Evolutionary conservation across 345 rosid species (phyloP).

Genomic region (Noccaea caerulescens): DNA sequence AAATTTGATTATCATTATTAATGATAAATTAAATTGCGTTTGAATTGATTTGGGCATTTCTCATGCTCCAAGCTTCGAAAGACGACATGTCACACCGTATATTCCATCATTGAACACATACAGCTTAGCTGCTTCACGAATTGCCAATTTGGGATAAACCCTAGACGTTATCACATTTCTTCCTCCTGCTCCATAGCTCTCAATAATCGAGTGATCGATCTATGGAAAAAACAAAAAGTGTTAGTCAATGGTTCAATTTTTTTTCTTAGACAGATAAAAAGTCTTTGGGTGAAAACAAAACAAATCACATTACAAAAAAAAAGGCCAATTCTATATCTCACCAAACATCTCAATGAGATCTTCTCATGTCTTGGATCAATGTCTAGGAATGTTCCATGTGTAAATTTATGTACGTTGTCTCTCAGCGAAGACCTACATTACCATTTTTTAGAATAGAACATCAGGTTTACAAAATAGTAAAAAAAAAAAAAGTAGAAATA

Average conservation of each 20-base stretch:
- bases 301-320: not conserved
- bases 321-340: slow-evolving; percentile 16
- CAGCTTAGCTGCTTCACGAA: slow-evolving; percentile 46
- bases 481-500: not conserved
- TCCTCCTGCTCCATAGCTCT: slow-evolving; percentile 65
- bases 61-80: slow-evolving; percentile 69
- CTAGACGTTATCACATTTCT: slow-evolving; percentile 62
- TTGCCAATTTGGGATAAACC: slow-evolving; percentile 58
- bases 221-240: slow-evolving; percentile 14
- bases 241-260: not conserved
- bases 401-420: slow-evolving; percentile 39
- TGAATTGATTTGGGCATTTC: slow-evolving; percentile 48
- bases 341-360: slow-evolving; percentile 64
- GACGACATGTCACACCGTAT: slow-evolving; percentile 44
- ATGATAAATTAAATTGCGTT: not conserved
- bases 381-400: slow-evolving; percentile 52
- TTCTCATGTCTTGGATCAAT: slow-evolving; percentile 51
- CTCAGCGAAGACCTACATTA: slow-evolving; percentile 55
- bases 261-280: not conserved
- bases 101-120: slow-evolving; percentile 59
- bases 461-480: not conserved
- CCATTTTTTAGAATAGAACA: not conserved
- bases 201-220: slow-evolving; percentile 59
- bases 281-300: not conserved
- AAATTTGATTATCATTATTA: not conserved